Base-by-base conservation (phyloP, 2,329 filamentous ascomycete genomes). In the Gaeumannomyces tritici region DNA sequence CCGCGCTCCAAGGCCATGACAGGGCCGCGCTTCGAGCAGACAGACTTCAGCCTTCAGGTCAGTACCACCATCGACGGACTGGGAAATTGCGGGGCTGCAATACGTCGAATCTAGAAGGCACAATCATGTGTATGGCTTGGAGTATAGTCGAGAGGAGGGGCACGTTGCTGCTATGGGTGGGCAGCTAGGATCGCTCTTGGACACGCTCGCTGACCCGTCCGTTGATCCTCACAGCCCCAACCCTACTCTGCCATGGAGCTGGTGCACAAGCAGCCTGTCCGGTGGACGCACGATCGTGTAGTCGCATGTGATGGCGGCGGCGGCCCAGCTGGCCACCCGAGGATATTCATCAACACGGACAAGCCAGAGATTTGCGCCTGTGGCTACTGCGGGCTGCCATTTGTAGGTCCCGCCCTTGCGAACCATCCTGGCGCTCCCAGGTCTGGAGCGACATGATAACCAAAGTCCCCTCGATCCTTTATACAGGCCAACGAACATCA, bases 311-410 rank as follows among this genome's bases (percentile, higher is more conserved):
- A 98, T 71, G 95, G 95, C 63, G 95, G 93, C 64, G 93, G 93
- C 68, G 95, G 93, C 57, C 89, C 93, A 35, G 80, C 90, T 62
- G 95, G 95, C 56, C 95, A 99, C 76, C 95, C 95, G 60, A 85
- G 86, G 72, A 89, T 99, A 77, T 99, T 92, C 75, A 99, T 99
- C 84, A 99, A 99, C 79, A 88, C 90, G 68, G 95, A 99, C 78
- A 98, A 97, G 83, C 90, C 95, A 56, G 88, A 98, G 80, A 96
- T 99, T 70, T 85, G 47, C 60, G 81, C 81, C 73, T 99, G 95
- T 82, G 88, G 84, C 72, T 99, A 99, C 80, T 99, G 95, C 74
- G 95, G 95, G 61, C 75, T 95, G 68, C 95, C 95, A 69, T 99
- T 88, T 74, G 95, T 98, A 83, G 73, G 93, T 77, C 13, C 9